Conservation (phyloP, 2,329 filamentous ascomycete genomes). For the Penicillium sp. region DNA sequence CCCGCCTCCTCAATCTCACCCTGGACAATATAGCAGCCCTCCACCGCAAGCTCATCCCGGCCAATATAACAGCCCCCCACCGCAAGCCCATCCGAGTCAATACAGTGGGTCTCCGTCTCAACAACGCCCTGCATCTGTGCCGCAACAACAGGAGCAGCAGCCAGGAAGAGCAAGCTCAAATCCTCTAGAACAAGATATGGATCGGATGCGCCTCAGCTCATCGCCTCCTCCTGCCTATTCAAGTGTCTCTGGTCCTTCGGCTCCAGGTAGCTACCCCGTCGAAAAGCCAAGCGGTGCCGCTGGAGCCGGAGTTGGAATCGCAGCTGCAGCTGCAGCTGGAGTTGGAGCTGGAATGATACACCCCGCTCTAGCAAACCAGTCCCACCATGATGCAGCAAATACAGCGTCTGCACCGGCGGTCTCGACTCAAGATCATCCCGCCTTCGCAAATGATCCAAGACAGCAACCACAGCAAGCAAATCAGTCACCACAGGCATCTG, state of each 20-base stretch:
- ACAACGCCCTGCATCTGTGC: constrained; percentile 23
- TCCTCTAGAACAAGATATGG: constrained; percentile 83
- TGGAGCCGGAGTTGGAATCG: too few relatives aligned
- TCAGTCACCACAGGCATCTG: constrained; percentile 43
- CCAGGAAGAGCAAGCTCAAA: constrained; percentile 57
- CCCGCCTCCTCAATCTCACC: constrained; percentile 37
- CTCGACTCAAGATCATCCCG: constrained; percentile 68
- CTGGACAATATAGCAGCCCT: constrained; percentile 1
- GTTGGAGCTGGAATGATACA: constrained; percentile 21
- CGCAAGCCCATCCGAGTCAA: neutral
- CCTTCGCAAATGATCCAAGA: constrained; percentile 82
- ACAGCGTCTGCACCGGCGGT: constrained; percentile 31
- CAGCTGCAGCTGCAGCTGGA: constrained; percentile 8
- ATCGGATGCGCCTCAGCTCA: constrained; percentile 75
- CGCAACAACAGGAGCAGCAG: constrained; percentile 27
- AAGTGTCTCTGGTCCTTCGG: constrained; percentile 60
- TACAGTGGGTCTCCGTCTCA: constrained; percentile 29
- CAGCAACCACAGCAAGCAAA: constrained; percentile 40
- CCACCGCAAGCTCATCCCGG: constrained; percentile 24
- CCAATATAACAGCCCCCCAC: constrained; percentile 1
- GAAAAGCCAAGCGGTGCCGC: constrained; percentile 69
- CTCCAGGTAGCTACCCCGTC: constrained; percentile 66
- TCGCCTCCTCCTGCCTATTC: constrained; percentile 96
- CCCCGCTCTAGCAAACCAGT: constrained; percentile 25
- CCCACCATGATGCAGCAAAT: constrained; percentile 22